These are phyloP conservation scores for Aspergillus flavus DNA, from an alignment of 2,329 filamentous ascomycete genomes.

Conservation along the genomic window DNA sequence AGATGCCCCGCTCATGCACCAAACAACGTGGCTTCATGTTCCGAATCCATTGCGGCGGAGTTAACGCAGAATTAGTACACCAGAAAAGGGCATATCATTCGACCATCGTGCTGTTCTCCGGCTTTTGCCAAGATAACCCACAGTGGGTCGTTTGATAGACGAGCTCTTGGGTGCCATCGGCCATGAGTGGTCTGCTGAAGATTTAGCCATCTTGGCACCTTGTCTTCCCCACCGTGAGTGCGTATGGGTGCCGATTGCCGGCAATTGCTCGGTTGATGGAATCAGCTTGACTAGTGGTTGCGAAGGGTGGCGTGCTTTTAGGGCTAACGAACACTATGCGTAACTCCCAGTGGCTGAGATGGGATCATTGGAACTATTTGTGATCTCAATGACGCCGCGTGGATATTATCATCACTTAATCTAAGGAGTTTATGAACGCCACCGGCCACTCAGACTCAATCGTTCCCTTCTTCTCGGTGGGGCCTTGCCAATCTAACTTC, in stretches of 20 bases:
- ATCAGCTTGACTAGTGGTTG: neutral
- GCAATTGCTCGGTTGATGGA: neutral
- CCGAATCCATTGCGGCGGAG: slow-evolving; percentile 7
- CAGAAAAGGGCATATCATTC: neutral
- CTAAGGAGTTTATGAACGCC: neutral
- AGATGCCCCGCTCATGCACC: slow-evolving; percentile 5
- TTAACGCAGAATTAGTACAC: neutral
- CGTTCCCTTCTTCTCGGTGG: neutral
- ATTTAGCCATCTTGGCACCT: neutral
- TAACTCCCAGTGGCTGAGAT: neutral
- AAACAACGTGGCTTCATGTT: slow-evolving; percentile 4
- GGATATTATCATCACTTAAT: neutral
- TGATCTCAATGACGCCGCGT: neutral
- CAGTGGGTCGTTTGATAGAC: neutral
- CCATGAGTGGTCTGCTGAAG: neutral
- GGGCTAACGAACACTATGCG: neutral
- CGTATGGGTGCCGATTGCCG: neutral
- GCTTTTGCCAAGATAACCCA: neutral
- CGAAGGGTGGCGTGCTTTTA: neutral
- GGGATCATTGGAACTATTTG: neutral
- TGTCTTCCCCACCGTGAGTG: neutral
- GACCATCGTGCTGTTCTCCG: neutral
- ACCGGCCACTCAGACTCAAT: neutral
- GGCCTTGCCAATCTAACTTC: neutral
- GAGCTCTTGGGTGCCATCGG: neutral